These are phyloP conservation scores for Elsinoe australis DNA, from an alignment of 2,329 filamentous ascomycete species.

Conservation along the genomic window DNA sequence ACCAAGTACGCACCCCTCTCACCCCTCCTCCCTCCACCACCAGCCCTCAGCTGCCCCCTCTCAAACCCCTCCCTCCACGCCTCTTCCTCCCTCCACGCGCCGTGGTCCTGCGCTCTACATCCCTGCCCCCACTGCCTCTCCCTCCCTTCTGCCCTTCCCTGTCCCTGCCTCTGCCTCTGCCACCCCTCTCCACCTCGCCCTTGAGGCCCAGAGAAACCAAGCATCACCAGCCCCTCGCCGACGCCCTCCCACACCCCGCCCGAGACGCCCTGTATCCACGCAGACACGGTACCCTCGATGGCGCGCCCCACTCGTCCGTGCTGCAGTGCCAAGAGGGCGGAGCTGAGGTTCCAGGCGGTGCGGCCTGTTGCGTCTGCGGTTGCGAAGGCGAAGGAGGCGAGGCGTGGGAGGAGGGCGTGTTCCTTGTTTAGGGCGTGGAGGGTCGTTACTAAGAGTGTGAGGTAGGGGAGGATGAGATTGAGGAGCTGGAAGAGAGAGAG, in stretches of 20 bases:
- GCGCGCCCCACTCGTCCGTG: constrained; percentile 57
- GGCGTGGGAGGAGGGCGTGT: constrained; percentile 55
- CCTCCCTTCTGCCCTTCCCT: no score
- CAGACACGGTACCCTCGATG: constrained; percentile 49
- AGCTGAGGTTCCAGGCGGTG: constrained; percentile 45
- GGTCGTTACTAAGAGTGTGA: constrained; percentile 47
- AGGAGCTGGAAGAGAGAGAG: constrained; percentile 53
- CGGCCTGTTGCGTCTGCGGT: constrained; percentile 49
- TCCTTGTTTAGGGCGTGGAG: constrained; percentile 58
- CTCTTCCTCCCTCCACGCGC: no score
- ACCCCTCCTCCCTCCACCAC: background rate
- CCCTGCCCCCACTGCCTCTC: no score
- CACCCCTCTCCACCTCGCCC: no score
- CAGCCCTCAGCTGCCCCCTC: background rate
- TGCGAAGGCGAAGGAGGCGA: constrained; percentile 46
- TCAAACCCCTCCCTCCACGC: background rate
- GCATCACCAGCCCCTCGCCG: constrained; percentile 45
- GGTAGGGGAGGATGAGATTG: constrained; percentile 55
- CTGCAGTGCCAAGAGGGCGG: constrained; percentile 52
- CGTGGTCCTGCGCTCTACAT: no score
- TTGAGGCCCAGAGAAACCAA: no score
- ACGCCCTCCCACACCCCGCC: constrained; percentile 61
- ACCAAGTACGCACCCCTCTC: background rate
- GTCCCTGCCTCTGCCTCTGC: no score
- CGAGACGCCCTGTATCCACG: constrained; percentile 56